A percentile compares a stretch with the other conserved stretches of the same genome.
phyloP scores from a whole-genome alignment of 306 rosid species.

The Morella rubra region DNA sequence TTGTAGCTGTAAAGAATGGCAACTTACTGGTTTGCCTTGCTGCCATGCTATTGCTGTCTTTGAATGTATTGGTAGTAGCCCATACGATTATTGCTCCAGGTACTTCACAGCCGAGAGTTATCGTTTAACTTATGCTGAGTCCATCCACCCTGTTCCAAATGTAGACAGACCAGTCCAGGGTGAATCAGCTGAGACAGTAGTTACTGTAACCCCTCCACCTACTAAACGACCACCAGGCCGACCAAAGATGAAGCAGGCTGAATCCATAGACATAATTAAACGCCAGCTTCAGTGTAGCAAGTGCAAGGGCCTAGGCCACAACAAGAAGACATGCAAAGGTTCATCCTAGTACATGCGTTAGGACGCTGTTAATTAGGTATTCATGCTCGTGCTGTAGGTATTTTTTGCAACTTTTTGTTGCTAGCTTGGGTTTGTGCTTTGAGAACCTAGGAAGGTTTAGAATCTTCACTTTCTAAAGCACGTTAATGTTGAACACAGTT shows the following conservation, averaged over 20 bases:
- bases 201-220: conserved; percentile 89
- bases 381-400: not conserved
- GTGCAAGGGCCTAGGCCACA: conserved; percentile 98
- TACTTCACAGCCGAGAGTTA: conserved; percentile 75
- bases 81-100: conserved; percentile 81
- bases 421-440: conserved; percentile 3
- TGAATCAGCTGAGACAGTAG: conserved; percentile 38
- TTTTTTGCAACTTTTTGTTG: conserved; percentile 13
- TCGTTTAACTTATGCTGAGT: conserved; percentile 61
- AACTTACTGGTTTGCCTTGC: conserved; percentile 84
- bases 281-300: conserved; percentile 95
- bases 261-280: conserved; percentile 69
- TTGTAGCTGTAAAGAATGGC: conserved; percentile 95
- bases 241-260: conserved; percentile 73
- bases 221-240: conserved; percentile 94
- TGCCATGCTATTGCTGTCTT: conserved; percentile 87
- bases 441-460: not conserved
- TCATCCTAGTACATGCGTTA: conserved; percentile 25
- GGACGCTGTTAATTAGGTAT: conserved; percentile 38
- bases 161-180: conserved; percentile 55
- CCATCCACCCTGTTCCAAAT: conserved; percentile 77
- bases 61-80: conserved; percentile 58
- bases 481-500: not conserved
- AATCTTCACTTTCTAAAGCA: not conserved
- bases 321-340: conserved; percentile 83